Evolutionary conservation across 768 basidiomycete genomes (phyloP).

Genomic region (Cubamyces lactineus): DNA sequence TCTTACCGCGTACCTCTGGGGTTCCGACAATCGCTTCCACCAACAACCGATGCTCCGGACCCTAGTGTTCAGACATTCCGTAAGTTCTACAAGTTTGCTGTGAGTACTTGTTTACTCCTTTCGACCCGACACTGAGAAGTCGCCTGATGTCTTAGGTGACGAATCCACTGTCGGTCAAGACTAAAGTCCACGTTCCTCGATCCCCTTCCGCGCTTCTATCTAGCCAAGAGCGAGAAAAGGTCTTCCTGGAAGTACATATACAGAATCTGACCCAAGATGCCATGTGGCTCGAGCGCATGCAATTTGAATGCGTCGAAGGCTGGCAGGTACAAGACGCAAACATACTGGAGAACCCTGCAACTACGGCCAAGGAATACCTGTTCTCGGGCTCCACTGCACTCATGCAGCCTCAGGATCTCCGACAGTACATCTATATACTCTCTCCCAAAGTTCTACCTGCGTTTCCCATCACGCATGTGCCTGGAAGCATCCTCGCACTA

Average conservation of each 20-base stretch:
- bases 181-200: slow-evolving; percentile 81
- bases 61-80: slow-evolving; percentile 69
- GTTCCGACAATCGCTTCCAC: slow-evolving; percentile 51
- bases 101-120: slow-evolving; percentile 43
- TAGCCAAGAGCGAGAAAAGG: slow-evolving; percentile 68
- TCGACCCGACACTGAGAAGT: background rate
- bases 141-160: slow-evolving; percentile 59
- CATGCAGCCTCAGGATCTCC: slow-evolving; percentile 81
- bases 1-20: slow-evolving; percentile 75
- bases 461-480: slow-evolving; percentile 53
- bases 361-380: slow-evolving; percentile 17
- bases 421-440: slow-evolving; percentile 89
- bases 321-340: slow-evolving; percentile 67
- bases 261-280: slow-evolving; percentile 83
- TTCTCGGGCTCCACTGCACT: slow-evolving; percentile 68
- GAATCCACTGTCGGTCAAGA: slow-evolving; percentile 95
- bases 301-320: slow-evolving; percentile 70
- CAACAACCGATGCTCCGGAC: slow-evolving; percentile 55
- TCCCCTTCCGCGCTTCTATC: slow-evolving; percentile 75
- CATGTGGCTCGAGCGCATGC: slow-evolving; percentile 81
- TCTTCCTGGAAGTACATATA: slow-evolving; percentile 91
- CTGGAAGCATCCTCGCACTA: slow-evolving; percentile 76
- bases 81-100: slow-evolving; percentile 91
- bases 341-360: slow-evolving; percentile 30
- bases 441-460: slow-evolving; percentile 50